phyloP scores from a whole-genome alignment of 371 early-diverging fungal species.

The Mucor lusitanicus region DNA sequence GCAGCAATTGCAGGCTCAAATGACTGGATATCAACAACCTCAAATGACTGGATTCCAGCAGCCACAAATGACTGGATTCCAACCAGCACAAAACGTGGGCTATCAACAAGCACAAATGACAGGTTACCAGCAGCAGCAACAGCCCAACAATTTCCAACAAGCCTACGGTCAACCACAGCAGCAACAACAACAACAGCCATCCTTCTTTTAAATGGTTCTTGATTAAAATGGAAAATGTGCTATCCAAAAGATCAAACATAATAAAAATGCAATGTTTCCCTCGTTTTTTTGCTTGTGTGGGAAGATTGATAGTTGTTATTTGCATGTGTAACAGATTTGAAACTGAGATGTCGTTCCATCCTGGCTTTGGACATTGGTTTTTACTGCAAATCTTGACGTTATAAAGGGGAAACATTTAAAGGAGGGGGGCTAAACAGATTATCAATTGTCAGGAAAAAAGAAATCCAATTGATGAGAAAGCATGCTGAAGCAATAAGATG shows the following conservation, averaged over 20 bases:
- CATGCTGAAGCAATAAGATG: not conserved
- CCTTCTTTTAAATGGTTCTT: not conserved
- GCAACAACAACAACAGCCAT: not conserved
- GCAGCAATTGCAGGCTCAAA: not conserved
- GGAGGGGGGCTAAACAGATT: not conserved
- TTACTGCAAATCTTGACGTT: not conserved
- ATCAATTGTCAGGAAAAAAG: not conserved
- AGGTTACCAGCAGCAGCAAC: constrained; percentile 8
- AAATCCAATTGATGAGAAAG: not conserved
- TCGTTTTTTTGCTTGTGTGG: constrained; percentile 1
- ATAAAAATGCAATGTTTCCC: not conserved
- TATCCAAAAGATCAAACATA: not conserved
- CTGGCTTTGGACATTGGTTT: not conserved
- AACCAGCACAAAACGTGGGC: not conserved
- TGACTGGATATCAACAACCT: constrained; percentile 1
- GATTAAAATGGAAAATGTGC: not conserved
- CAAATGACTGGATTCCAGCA: constrained; percentile 5
- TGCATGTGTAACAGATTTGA: constrained; percentile 6
- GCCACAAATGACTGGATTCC: constrained; percentile 18
- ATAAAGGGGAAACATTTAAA: not conserved
- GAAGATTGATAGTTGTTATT: not conserved
- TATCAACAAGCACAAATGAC: constrained; percentile 12
- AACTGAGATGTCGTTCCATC: not conserved
- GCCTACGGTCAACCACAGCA: not conserved
- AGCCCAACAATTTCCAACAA: not conserved